Evolutionary conservation across 257 asterid species (phyloP).

Genomic region (Henckelia pumila): DNA sequence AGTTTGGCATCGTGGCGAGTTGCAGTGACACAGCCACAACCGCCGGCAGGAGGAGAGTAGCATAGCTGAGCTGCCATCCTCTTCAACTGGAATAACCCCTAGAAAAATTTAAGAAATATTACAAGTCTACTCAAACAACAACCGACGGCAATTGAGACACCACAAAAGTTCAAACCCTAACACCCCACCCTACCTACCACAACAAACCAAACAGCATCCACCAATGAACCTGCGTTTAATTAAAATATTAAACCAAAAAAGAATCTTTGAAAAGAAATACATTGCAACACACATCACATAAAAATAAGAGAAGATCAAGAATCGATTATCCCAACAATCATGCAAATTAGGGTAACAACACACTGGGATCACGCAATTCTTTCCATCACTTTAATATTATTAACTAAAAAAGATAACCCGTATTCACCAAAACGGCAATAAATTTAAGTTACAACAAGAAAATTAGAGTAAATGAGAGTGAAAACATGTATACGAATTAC

Average conservation of each 20-base stretch:
- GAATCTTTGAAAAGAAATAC: not conserved
- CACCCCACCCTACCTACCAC: not conserved
- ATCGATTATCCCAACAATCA: not conserved
- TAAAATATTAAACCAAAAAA: not conserved
- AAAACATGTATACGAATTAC: no score
- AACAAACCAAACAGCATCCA: not conserved
- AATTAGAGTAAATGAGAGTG: not conserved
- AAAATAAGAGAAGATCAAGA: not conserved
- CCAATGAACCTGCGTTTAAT: not conserved
- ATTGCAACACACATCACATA: not conserved
- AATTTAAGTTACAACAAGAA: no score
- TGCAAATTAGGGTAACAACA: not conserved
- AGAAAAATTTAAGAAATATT: no score
- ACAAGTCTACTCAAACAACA: not conserved
- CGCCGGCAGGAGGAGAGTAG: not conserved
- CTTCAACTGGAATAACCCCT: not conserved
- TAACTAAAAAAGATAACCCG: not conserved
- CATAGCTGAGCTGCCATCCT: not conserved
- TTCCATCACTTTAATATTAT: not conserved
- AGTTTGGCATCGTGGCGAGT: not conserved
- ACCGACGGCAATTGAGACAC: not conserved
- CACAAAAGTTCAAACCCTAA: not conserved
- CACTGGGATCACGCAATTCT: not conserved
- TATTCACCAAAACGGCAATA: not conserved
- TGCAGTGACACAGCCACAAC: not conserved